Evolutionary conservation across 495 filamentous ascomycete genomes (phyloP).

Genomic region (Margaritispora aquatica): DNA sequence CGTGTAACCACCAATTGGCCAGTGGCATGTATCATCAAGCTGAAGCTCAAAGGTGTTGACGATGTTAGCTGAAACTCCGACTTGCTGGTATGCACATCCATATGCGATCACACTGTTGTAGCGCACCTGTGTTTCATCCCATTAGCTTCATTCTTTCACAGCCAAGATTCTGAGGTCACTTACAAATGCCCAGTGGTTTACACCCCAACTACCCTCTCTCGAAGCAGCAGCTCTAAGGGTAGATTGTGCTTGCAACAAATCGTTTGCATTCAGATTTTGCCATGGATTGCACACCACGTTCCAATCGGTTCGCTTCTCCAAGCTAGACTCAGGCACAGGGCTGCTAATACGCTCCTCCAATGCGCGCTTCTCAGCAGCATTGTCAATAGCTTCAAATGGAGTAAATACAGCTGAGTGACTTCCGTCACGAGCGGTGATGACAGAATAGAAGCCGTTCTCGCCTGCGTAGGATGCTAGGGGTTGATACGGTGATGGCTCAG

Average conservation of each 20-base stretch:
- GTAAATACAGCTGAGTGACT: background rate
- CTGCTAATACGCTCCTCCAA: background rate
- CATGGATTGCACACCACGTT: background rate
- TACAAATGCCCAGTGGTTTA: background rate
- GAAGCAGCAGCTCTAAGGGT: background rate
- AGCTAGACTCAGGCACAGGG: no score
- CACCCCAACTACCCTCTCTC: background rate
- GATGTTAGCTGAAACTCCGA: background rate
- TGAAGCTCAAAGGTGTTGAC: background rate
- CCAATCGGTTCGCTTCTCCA: background rate
- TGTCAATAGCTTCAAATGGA: background rate
- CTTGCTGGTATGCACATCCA: background rate
- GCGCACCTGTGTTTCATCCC: background rate
- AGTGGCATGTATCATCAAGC: background rate
- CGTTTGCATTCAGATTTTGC: background rate
- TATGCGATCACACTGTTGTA: background rate
- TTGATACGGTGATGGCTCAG: background rate
- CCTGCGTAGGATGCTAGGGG: background rate
- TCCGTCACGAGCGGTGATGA: background rate
- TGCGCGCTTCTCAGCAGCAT: background rate
- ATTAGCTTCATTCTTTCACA: no score
- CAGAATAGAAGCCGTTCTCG: background rate
- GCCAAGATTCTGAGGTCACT: background rate
- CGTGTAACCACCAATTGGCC: background rate
- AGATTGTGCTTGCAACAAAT: background rate